Conservation (phyloP, 2,329 filamentous ascomycete genomes). For the Apiospora pterosperma region DNA sequence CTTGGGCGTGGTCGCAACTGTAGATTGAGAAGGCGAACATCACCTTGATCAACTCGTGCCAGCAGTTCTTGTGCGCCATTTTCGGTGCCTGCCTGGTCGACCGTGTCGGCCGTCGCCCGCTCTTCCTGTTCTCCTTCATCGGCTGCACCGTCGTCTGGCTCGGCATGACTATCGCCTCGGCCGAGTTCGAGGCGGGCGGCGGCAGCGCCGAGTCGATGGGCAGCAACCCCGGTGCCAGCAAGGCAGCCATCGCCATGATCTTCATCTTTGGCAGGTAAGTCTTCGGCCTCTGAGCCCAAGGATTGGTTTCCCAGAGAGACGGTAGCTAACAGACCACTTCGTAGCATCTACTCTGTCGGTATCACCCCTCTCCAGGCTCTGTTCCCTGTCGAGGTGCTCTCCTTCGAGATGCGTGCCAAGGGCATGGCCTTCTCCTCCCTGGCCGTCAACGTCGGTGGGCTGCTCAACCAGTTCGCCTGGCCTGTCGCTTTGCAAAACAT, state of each 20-base stretch:
- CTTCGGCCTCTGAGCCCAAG: not conserved
- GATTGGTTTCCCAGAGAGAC: not conserved
- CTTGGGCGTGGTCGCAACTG: not conserved
- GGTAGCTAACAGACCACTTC: not conserved
- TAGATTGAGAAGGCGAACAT: constrained; percentile 42
- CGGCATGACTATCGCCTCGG: constrained; percentile 44
- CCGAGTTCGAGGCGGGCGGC: constrained; percentile 30
- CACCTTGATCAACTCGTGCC: constrained; percentile 48
- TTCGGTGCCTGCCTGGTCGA: constrained; percentile 48
- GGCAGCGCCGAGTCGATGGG: constrained; percentile 17
- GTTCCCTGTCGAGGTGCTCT: constrained; percentile 44
- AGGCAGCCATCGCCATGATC: constrained; percentile 48
- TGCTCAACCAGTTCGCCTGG: constrained; percentile 41
- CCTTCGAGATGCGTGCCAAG: constrained; percentile 45
- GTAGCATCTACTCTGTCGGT: constrained; percentile 45
- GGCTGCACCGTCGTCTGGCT: constrained; percentile 48
- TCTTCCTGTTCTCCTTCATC: constrained; percentile 47
- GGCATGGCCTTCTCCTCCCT: constrained; percentile 44
- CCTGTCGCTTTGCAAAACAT: constrained; percentile 43
- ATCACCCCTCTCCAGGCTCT: constrained; percentile 32
- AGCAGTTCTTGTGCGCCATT: constrained; percentile 47
- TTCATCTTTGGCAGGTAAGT: constrained; percentile 42
- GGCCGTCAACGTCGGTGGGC: constrained; percentile 37
- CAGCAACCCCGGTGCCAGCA: constrained; percentile 36
- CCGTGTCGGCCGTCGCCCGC: constrained; percentile 46